Evolutionary conservation across 2,329 filamentous ascomycete genomes (phyloP).

Genomic region (Pezicula radicicola): DNA sequence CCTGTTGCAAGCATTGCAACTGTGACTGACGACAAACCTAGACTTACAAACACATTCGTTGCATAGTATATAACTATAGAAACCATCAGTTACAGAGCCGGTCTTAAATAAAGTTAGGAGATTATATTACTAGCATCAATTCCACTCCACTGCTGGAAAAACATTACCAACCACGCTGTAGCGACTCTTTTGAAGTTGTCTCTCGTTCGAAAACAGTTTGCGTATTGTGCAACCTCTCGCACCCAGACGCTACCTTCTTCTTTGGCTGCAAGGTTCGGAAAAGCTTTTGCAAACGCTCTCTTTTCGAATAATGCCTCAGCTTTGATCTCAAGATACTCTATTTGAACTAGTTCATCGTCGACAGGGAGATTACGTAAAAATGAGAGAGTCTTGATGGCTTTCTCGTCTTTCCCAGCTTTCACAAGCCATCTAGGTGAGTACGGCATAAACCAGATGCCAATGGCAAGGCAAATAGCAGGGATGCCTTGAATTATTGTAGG

Average conservation of each 20-base stretch:
- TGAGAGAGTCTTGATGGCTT: constrained; percentile 44
- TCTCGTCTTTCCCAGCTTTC: constrained; percentile 36
- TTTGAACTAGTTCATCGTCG: constrained; percentile 34
- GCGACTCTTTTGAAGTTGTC: constrained; percentile 47
- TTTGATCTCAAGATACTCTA: constrained; percentile 45
- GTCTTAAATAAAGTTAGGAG: no score
- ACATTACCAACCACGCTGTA: constrained; percentile 42
- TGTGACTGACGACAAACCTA: constrained; percentile 59
- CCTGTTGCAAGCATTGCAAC: constrained; percentile 58
- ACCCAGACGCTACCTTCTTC: constrained; percentile 38
- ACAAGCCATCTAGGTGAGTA: constrained; percentile 46
- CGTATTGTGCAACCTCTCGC: constrained; percentile 47
- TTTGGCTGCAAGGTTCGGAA: constrained; percentile 40
- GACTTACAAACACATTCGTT: constrained; percentile 61
- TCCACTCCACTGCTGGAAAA: constrained; percentile 44
- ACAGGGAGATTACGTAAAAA: constrained; percentile 39
- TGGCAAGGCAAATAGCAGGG: constrained; percentile 39
- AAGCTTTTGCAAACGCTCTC: constrained; percentile 38
- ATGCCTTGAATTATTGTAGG: constrained; percentile 43
- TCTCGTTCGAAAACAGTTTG: constrained; percentile 41
- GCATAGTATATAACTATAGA: constrained; percentile 48
- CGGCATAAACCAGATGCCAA: constrained; percentile 43
- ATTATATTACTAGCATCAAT: constrained; percentile 40
- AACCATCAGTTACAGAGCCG: no score
- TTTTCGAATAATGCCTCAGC: constrained; percentile 41